phyloP scores from a whole-genome alignment of 257 asterid species.

The Forsythia viridissima region DNA sequence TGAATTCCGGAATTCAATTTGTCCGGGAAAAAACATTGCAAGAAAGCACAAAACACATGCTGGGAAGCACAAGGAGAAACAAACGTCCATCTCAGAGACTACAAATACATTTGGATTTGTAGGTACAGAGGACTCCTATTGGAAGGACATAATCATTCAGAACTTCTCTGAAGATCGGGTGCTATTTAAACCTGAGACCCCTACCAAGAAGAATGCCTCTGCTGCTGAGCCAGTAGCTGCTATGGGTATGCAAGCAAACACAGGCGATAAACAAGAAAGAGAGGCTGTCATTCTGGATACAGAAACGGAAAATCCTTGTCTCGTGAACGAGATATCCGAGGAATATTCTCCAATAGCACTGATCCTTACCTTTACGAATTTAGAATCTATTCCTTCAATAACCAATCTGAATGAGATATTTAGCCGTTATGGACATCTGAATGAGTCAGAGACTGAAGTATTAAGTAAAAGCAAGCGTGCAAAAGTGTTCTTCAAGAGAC shows the following conservation, averaged over 20 bases:
- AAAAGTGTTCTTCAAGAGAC: conserved; percentile 60
- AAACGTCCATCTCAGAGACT: conserved; percentile 23
- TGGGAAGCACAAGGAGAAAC: conserved; percentile 21
- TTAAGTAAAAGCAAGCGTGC: conserved; percentile 59
- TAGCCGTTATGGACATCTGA: conserved; percentile 53
- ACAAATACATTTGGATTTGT: conserved; percentile 28
- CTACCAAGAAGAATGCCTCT: conserved; percentile 17
- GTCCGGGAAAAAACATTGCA: conserved; percentile 24
- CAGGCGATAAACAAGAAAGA: conserved; percentile 27
- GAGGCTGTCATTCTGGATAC: conserved; percentile 4
- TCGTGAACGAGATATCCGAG: conserved; percentile 23
- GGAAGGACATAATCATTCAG: conserved; percentile 62
- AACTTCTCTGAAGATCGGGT: conserved; percentile 38
- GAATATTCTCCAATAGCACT: conserved; percentile 55
- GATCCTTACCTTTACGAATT: conserved; percentile 46
- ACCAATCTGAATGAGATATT: conserved; percentile 59
- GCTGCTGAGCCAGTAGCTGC: conserved; percentile 26
- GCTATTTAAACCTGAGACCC: conserved; percentile 28
- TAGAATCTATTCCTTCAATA: conserved; percentile 62
- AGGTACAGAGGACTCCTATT: conserved; percentile 56
- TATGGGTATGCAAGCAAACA: conserved; percentile 11
- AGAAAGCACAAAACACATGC: conserved; percentile 4
- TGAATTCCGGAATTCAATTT: conserved; percentile 47
- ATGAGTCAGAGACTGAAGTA: conserved; percentile 54
- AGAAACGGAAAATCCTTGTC: conserved; percentile 25